phyloP scores from a whole-genome alignment of 345 rosid species.

The Ceriops tagal region DNA sequence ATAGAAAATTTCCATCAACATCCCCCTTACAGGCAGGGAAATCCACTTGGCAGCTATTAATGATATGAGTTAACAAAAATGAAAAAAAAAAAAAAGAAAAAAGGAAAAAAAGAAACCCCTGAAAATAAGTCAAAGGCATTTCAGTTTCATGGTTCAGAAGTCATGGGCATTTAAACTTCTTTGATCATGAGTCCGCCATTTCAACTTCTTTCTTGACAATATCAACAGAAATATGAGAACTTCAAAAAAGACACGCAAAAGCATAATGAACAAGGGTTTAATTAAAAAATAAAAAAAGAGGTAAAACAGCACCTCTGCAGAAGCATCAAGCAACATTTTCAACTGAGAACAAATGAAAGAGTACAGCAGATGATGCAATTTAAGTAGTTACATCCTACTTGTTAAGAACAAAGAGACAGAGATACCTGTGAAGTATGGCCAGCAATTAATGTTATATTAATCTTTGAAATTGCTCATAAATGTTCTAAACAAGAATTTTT shows the following conservation, averaged over 20 bases:
- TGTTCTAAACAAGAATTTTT: not conserved
- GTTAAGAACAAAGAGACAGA: not conserved
- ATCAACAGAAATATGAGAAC: not conserved
- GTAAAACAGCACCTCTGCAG: not conserved
- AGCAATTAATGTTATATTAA: not conserved
- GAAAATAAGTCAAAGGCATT: no score
- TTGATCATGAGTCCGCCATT: not conserved
- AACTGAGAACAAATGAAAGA: not conserved
- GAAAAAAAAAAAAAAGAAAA: not conserved
- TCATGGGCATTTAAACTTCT: no score
- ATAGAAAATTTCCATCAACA: slow-evolving; percentile 1
- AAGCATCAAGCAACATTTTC: not conserved
- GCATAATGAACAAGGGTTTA: not conserved
- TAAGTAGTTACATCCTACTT: not conserved
- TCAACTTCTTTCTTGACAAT: not conserved
- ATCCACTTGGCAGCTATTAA: not conserved
- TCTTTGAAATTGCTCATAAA: not conserved
- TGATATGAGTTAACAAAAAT: not conserved
- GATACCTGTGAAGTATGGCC: not conserved
- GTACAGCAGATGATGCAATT: not conserved
- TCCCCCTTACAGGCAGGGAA: slow-evolving; percentile 3
- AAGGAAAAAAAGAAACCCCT: no score
- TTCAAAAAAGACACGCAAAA: not conserved
- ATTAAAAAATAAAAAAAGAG: not conserved
- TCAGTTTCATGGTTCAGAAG: no score